Evolutionary conservation across 208 protist species (phyloP).

Genomic region (Novymonas esmeraldas): DNA sequence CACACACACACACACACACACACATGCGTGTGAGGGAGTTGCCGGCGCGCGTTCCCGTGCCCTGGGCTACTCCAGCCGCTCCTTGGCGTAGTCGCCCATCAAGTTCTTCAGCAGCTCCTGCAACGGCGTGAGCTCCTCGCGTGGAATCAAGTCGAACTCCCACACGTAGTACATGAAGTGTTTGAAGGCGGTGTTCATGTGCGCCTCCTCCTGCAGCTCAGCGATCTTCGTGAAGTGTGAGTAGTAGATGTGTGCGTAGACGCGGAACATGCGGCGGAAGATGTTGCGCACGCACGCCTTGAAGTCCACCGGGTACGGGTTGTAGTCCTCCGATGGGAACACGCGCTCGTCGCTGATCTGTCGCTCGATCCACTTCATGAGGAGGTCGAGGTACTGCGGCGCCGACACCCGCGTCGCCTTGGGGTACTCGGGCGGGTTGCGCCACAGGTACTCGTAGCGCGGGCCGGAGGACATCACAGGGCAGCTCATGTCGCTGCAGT

Average conservation of each 20-base stretch:
- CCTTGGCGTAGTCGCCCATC: conserved; percentile 81
- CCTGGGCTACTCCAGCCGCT: conserved; percentile 56
- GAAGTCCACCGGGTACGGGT: conserved; percentile 90
- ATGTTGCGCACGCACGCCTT: conserved; percentile 93
- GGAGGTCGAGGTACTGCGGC: conserved; percentile 97
- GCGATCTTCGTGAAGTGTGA: conserved; percentile 97
- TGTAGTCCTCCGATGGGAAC: conserved; percentile 95
- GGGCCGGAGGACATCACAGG: conserved; percentile 96
- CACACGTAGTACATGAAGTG: conserved; percentile 93
- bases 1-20: neutral
- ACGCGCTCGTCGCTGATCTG: conserved; percentile 97
- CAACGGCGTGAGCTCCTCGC: conserved; percentile 81
- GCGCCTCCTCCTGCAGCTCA: conserved; percentile 95
- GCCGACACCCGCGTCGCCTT: conserved; percentile 96
- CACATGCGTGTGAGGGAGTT: too few relatives aligned
- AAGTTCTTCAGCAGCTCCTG: conserved; percentile 83
- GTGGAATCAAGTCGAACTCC: conserved; percentile 88
- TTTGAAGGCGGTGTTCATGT: conserved; percentile 98
- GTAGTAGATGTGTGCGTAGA: conserved; percentile 99
- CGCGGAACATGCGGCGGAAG: conserved; percentile 98
- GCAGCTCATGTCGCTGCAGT: conserved; percentile 96
- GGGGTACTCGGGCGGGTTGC: conserved; percentile 94
- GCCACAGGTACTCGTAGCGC: conserved; percentile 98
- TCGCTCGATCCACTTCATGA: conserved; percentile 98
- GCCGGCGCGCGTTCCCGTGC: too few relatives aligned